These are phyloP conservation scores for Cyanidiococcus yangmingshanensis DNA, from an alignment of 23 red algal genomes.

Conservation along the genomic window DNA sequence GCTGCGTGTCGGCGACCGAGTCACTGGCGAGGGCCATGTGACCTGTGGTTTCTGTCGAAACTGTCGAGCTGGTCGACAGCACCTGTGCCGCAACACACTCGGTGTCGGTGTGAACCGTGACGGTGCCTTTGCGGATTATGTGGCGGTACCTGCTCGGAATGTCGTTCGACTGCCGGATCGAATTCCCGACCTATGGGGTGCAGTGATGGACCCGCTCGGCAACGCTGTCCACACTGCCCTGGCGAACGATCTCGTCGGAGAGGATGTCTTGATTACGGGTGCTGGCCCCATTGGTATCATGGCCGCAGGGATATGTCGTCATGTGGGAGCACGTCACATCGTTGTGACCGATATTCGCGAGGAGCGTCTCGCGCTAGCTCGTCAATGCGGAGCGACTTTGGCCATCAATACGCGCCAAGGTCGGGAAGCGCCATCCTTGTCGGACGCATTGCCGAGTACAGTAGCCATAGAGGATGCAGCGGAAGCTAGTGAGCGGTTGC, in stretches of 20 bases:
- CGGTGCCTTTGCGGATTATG: slow-evolving; percentile 35
- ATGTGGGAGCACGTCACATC: slow-evolving; percentile 28
- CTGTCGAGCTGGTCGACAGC: slow-evolving; percentile 26
- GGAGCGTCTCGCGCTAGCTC: slow-evolving; percentile 23
- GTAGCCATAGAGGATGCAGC: background rate
- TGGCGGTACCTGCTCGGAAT: slow-evolving; percentile 23
- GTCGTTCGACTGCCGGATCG: slow-evolving; percentile 21
- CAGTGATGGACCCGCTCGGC: slow-evolving; percentile 31
- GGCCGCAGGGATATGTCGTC: slow-evolving; percentile 23
- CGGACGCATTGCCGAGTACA: too few species aligned
- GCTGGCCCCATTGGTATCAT: slow-evolving; percentile 32
- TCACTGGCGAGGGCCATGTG: slow-evolving; percentile 32
- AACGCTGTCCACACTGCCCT: slow-evolving; percentile 30
- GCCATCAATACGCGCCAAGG: slow-evolving; percentile 1
- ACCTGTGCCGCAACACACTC: slow-evolving; percentile 32
- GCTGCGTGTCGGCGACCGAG: slow-evolving; percentile 22
- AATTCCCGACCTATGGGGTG: slow-evolving; percentile 21
- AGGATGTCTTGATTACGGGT: slow-evolving; percentile 34
- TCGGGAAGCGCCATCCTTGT: background rate
- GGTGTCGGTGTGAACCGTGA: slow-evolving; percentile 29
- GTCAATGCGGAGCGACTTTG: slow-evolving; percentile 22
- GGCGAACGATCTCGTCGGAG: slow-evolving; percentile 31
- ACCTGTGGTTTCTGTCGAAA: slow-evolving; percentile 36
- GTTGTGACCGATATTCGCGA: slow-evolving; percentile 30
- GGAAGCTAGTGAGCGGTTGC: background rate